These are phyloP conservation scores for Populus hybrid DNA, from an alignment of 441 rosid genomes.

Conservation along the genomic window DNA sequence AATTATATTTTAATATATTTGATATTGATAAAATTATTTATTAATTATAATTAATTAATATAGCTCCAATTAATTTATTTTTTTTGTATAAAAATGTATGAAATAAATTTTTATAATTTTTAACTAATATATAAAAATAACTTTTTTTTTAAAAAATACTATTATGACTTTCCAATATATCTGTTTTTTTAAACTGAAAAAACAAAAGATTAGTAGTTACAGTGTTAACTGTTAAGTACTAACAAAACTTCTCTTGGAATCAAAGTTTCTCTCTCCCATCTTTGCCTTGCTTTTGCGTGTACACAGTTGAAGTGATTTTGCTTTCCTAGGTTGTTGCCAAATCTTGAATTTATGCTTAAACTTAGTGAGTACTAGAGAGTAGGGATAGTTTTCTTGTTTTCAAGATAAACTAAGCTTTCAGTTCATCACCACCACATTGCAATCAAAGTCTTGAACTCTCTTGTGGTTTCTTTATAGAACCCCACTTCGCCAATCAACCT, in stretches of 20 bases:
- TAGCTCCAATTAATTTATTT: too few relatives aligned
- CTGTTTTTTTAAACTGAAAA: too few relatives aligned
- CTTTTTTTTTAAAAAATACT: conserved; percentile 11
- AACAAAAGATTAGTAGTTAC: too few relatives aligned
- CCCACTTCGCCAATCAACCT: conserved; percentile 20
- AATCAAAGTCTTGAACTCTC: conserved; percentile 16
- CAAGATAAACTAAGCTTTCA: conserved; percentile 8
- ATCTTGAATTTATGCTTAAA: conserved; percentile 38
- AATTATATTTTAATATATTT: too few relatives aligned
- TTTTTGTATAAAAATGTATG: too few relatives aligned
- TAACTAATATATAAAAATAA: background rate
- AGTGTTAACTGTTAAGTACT: conserved; percentile 15
- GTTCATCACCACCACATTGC: conserved; percentile 19
- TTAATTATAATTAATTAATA: too few relatives aligned
- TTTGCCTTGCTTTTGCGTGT: conserved; percentile 21
- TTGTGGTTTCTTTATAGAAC: conserved; percentile 21
- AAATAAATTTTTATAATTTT: too few relatives aligned
- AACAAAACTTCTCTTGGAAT: conserved; percentile 72
- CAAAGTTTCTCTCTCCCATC: conserved; percentile 59
- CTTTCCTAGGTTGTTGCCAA: conserved; percentile 53
- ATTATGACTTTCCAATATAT: conserved; percentile 6
- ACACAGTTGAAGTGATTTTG: conserved; percentile 31
- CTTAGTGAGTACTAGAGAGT: background rate
- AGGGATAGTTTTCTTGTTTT: background rate
- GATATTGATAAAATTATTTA: background rate